Base-by-base conservation (phyloP, 371 early-diverging fungal species). In the Syncephalastrum sp. region DNA sequence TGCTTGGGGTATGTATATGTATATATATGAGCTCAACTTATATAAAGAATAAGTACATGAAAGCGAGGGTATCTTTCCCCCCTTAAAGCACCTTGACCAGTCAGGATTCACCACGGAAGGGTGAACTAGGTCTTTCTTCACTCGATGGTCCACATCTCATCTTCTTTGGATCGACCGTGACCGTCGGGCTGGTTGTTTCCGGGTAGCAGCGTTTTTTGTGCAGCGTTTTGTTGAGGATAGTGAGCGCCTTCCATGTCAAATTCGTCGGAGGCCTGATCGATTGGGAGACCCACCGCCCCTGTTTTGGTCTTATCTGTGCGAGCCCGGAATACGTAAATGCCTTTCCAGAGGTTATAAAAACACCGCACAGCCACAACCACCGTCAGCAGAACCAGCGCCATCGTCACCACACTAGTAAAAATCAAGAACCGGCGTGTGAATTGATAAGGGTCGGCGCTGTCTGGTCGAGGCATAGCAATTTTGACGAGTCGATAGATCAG, bases 401-500 rank as follows among this genome's bases (percentile, higher is more conserved):
- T 56, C 0, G 75, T 64, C n/a, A 74, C 61, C 0, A 68, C 67
- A 23, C 69, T 74, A 0, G 80, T 79, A 44, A 79, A 79, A 2
- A 74, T 67, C 41, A 79, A 56, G 48, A 79, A 79, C 4, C 65
- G 62, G 8, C 80, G 72, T 0, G 80, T 79, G 33, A 76, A 76
- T 24, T 63, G 43, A 38, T 79, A 79, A 15, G 80, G 80, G 61
- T 79, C 77, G 1, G 42, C 44, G 3, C 10, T 54, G 0, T 19
- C 45, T 24, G 47, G 1, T 23, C 57, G 59, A 7, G 79, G 70
- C 13, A 46, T 38, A 0, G 66, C 56, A 42, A 79, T 72, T 1
- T 56, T 13, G 3, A 53, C 69, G 12, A 79, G 58, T 5, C 72
- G 62, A 50, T 72, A 79, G 5, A 72, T 55, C 19, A 79, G 64